Base-by-base conservation (phyloP, 208 protist species). In the Acanthamoeba healyi region DNA sequence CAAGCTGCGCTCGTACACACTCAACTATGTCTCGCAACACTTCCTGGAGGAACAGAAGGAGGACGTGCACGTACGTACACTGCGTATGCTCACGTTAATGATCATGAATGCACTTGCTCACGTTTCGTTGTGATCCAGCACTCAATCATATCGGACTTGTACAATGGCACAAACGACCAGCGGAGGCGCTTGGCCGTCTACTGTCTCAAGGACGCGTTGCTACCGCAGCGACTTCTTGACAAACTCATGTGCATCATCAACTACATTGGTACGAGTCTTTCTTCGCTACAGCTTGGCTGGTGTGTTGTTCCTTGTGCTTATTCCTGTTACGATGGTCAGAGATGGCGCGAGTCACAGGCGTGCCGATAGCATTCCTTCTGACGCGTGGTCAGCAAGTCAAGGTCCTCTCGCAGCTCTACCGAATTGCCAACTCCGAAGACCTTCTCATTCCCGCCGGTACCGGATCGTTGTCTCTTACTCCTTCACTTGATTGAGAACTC, bases 11-110 rank as follows among this genome's bases (percentile, higher is more conserved):
- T 99, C 99, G 15, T 99, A 99, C 97, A 99, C 99, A 14, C 97
- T 99, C 67, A 99, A 99, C 96, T 97, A 97, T 44, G 99, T 99
- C 38, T 99, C 99, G 0, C 97, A 99, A 89, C 95, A 99, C 84
- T 99, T 99, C 94, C 96, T 99, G 17, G 98, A 98, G 0, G 99
- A 99, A 95, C 99, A 99, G 95, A 99, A 99, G 96, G 99, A 99
- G 95, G 99, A 99, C 94, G 99, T 99, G 12, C 70, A 79, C 24
- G 70, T 79, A 79, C 70, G 70, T 19, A 54, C 99, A n/a, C n/a
- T n/a, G n/a, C n/a, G n/a, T n/a, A n/a, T n/a, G n/a, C n/a, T n/a
- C n/a, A n/a, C n/a, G n/a, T n/a, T n/a, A n/a, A n/a, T n/a, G n/a
- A n/a, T n/a, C n/a, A n/a, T n/a, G n/a, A n/a, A n/a, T n/a, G n/a